phyloP scores from a whole-genome alignment of 441 rosid genomes.

The Breynia disticha region DNA sequence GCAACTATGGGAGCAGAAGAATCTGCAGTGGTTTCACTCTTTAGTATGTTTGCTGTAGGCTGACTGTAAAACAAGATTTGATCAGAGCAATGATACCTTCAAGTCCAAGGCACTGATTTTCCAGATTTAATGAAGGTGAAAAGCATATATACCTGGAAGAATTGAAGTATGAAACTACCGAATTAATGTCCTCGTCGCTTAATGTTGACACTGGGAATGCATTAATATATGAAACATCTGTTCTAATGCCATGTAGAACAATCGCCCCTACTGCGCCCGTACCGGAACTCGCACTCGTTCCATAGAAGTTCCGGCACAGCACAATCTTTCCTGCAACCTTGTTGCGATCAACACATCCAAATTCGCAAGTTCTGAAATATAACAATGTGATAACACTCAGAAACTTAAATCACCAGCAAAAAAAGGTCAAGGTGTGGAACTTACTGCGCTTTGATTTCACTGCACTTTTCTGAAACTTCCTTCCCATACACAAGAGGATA shows the following conservation, averaged over 20 bases:
- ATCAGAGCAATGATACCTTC: neutral
- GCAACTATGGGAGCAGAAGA: conserved; percentile 46
- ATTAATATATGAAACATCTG: conserved; percentile 24
- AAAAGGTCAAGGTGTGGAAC: neutral
- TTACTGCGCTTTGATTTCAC: conserved; percentile 36
- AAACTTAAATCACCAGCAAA: neutral
- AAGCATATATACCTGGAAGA: conserved; percentile 34
- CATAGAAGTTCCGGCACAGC: conserved; percentile 24
- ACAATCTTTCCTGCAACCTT: conserved; percentile 55
- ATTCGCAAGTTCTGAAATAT: conserved; percentile 32
- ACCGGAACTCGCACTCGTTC: conserved; percentile 12
- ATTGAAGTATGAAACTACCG: conserved; percentile 40
- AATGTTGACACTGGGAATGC: conserved; percentile 33
- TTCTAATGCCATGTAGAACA: conserved; percentile 9
- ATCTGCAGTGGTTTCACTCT: conserved; percentile 30
- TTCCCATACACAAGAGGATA: conserved; percentile 30
- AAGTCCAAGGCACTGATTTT: neutral
- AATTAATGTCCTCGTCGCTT: conserved; percentile 30
- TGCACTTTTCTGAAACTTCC: conserved; percentile 7
- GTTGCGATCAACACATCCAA: conserved; percentile 26
- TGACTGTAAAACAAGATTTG: conserved; percentile 21
- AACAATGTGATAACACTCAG: neutral
- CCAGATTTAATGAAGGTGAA: neutral
- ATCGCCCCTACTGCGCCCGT: conserved; percentile 18
- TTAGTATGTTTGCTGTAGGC: conserved; percentile 48